phyloP scores from a whole-genome alignment of 2,329 filamentous ascomycete genomes.

The Botrytis fabae region DNA sequence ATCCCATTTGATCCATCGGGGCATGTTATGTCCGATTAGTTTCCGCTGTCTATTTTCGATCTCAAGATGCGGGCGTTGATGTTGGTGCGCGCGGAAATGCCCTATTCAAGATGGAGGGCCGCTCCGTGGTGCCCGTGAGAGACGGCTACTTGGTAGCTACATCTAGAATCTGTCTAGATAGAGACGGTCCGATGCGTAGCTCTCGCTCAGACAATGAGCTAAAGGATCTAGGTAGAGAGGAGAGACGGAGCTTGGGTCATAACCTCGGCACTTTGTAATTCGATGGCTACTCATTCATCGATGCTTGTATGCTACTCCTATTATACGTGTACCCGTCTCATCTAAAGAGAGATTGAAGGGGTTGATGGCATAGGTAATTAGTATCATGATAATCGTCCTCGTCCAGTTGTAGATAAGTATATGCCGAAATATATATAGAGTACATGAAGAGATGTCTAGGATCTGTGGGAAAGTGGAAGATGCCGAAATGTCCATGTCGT shows the following conservation, averaged over 20 bases:
- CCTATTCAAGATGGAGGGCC: neutral
- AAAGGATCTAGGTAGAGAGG: neutral
- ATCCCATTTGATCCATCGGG: neutral
- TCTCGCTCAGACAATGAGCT: neutral
- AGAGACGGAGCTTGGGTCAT: neutral
- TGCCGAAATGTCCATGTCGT: neutral
- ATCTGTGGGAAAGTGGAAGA: neutral
- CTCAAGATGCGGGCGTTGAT: neutral
- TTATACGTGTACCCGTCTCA: neutral
- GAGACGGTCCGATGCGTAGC: neutral
- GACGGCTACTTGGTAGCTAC: neutral
- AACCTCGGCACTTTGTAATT: neutral
- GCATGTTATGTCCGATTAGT: neutral
- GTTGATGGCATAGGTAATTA: neutral
- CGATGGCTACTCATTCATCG: neutral
- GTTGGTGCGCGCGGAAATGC: neutral
- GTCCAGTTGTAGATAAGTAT: neutral
- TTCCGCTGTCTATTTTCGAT: conserved; percentile 2
- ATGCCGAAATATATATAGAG: neutral
- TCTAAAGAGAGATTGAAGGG: neutral
- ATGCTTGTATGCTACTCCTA: neutral
- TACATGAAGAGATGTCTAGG: neutral
- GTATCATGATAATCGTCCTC: neutral
- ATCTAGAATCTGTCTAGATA: neutral
- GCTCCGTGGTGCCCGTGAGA: neutral